Evolutionary conservation across 2,329 filamentous ascomycete genomes (phyloP).

Genomic region (Fusarium metavorans): DNA sequence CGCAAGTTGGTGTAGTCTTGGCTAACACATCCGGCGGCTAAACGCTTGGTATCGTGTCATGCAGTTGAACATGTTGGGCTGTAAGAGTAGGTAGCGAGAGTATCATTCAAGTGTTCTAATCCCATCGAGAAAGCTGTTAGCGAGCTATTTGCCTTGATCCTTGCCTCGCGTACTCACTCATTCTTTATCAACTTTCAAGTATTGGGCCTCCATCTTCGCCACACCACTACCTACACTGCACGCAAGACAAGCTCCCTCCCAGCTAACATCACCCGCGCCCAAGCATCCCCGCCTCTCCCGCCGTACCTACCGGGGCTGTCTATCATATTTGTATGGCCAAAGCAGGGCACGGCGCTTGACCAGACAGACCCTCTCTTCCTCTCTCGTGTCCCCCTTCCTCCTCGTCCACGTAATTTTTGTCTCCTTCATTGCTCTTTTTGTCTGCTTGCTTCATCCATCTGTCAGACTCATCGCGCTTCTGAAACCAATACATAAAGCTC

Average conservation of each 20-base stretch:
- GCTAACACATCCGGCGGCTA: slow-evolving; percentile 13
- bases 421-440: slow-evolving; percentile 8
- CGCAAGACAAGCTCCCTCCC: slow-evolving; percentile 19
- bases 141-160: background rate
- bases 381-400: background rate
- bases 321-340: background rate
- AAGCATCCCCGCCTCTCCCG: background rate
- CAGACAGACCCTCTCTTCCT: slow-evolving; percentile 22
- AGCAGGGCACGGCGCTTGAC: slow-evolving; percentile 28
- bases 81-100: background rate
- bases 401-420: slow-evolving; percentile 1
- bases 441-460: background rate
- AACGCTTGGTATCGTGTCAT: background rate
- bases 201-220: background rate
- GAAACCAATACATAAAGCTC: slow-evolving; percentile 7
- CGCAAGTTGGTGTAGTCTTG: background rate
- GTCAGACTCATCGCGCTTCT: slow-evolving; percentile 3
- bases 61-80: background rate
- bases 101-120: background rate
- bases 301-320: background rate
- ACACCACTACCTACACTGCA: background rate
- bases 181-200: background rate
- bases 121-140: background rate
- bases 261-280: slow-evolving; percentile 3
- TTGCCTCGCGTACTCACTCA: background rate